phyloP scores from a whole-genome alignment of 106 monocot genomes.

The Triglochin maritima region DNA sequence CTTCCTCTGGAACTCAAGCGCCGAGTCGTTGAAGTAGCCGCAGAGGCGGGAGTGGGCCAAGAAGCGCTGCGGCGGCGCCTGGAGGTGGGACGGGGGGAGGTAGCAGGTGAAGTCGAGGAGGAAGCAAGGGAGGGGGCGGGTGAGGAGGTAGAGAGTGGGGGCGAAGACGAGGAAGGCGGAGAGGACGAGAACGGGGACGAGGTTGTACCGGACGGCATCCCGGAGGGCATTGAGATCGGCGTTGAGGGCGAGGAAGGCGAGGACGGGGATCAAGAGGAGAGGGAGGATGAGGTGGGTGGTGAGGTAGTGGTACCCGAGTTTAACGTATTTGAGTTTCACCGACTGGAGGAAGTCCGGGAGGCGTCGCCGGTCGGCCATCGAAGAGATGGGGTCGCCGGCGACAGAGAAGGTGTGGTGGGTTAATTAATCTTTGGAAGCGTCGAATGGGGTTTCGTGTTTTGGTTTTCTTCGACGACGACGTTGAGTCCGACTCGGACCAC shows the following conservation, averaged over 20 bases:
- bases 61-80: background rate
- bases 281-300: slow-evolving; percentile 40
- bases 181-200: slow-evolving; percentile 1
- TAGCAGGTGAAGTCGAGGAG: slow-evolving; percentile 16
- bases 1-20: slow-evolving; percentile 14
- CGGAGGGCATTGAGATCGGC: background rate
- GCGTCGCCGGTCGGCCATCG: background rate
- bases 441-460: too few relatives aligned
- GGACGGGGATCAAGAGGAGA: slow-evolving; percentile 1
- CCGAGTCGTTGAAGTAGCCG: slow-evolving; percentile 9
- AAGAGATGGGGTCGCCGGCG: too few relatives aligned
- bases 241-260: background rate
- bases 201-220: slow-evolving; percentile 6
- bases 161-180: slow-evolving; percentile 9
- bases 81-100: slow-evolving; percentile 1
- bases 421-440: too few relatives aligned
- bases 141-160: slow-evolving; percentile 12
- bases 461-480: too few relatives aligned
- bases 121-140: slow-evolving; percentile 12
- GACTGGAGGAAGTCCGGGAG: slow-evolving; percentile 19
- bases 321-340: slow-evolving; percentile 75
- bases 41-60: slow-evolving; percentile 4
- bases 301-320: slow-evolving; percentile 79
- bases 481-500: too few relatives aligned
- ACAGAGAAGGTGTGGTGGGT: too few relatives aligned